Percentiles rank a stretch among this genome's conserved stretches.
phyloP scores from a whole-genome alignment of 2,329 filamentous ascomycete genomes.

The Immersiporthe knoxdaviesiana region DNA sequence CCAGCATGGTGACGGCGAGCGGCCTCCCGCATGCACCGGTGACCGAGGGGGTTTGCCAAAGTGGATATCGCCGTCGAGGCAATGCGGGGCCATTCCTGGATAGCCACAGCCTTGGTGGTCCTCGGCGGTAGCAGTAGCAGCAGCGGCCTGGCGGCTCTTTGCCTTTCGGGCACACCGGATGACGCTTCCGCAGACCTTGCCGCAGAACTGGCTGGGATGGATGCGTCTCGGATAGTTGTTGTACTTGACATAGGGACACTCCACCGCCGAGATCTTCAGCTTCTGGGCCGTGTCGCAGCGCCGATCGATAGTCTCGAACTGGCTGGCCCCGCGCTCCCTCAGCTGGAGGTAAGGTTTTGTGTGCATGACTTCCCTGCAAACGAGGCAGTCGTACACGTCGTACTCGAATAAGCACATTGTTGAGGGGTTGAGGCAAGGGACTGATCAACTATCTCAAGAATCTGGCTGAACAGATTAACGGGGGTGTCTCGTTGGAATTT shows the following conservation, averaged over 20 bases:
- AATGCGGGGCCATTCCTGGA: background rate
- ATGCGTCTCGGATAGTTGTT: background rate
- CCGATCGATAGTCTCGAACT: background rate
- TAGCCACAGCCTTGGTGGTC: background rate
- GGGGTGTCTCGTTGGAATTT: background rate
- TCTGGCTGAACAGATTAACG: background rate
- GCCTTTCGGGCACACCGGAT: background rate
- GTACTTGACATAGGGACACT: background rate
- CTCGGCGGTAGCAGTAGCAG: background rate
- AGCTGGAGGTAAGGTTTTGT: background rate
- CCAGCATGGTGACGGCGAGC: background rate
- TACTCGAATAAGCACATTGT: background rate
- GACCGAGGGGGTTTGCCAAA: background rate
- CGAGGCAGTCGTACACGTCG: slow-evolving; percentile 1
- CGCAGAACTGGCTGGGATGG: background rate
- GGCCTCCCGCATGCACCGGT: background rate
- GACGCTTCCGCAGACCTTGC: background rate
- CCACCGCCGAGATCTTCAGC: background rate
- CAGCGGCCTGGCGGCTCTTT: background rate
- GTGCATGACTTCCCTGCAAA: background rate
- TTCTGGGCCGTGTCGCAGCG: background rate
- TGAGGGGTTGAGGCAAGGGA: background rate
- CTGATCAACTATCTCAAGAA: background rate
- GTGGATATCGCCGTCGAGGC: background rate
- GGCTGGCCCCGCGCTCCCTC: background rate